phyloP scores from a whole-genome alignment of 495 filamentous ascomycete species.

The Aspergillus bertholletiae region DNA sequence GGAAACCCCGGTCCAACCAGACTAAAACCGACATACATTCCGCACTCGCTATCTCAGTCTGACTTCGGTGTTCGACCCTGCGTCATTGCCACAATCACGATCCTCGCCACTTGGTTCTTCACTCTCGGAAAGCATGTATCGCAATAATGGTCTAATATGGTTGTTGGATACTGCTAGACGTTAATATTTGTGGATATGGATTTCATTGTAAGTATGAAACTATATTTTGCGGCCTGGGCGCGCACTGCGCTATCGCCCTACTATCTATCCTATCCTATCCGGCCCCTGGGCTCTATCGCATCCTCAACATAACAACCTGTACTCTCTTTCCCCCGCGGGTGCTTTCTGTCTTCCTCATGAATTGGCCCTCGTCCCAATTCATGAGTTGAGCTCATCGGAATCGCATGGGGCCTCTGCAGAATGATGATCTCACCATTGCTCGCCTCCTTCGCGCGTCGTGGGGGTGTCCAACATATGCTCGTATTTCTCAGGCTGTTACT shows the following conservation, averaged over 20 bases:
- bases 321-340: not conserved
- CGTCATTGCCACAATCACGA: slow-evolving; percentile 12
- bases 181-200: slow-evolving; percentile 39
- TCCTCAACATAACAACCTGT: too few species aligned
- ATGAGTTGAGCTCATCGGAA: not conserved
- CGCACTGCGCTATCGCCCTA: not conserved
- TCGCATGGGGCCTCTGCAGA: not conserved
- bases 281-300: too few species aligned
- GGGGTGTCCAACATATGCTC: not conserved
- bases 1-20: too few species aligned
- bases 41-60: not conserved
- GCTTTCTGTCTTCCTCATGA: too few species aligned
- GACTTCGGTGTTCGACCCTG: slow-evolving; percentile 6
- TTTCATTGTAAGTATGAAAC: slow-evolving; percentile 40
- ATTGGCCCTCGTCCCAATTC: too few species aligned
- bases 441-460: not conserved
- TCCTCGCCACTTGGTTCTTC: slow-evolving; percentile 1
- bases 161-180: slow-evolving; percentile 24
- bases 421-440: not conserved
- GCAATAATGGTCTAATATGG: slow-evolving; percentile 33
- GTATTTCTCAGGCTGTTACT: not conserved
- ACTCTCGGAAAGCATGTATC: slow-evolving; percentile 33
- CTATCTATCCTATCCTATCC: too few species aligned
- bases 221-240: not conserved
- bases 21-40: too few species aligned